A percentile compares a stretch with the other conserved stretches of the same genome.
phyloP scores from a whole-genome alignment of 2,329 filamentous ascomycete species.

The Phyllosticta citriasiana region DNA sequence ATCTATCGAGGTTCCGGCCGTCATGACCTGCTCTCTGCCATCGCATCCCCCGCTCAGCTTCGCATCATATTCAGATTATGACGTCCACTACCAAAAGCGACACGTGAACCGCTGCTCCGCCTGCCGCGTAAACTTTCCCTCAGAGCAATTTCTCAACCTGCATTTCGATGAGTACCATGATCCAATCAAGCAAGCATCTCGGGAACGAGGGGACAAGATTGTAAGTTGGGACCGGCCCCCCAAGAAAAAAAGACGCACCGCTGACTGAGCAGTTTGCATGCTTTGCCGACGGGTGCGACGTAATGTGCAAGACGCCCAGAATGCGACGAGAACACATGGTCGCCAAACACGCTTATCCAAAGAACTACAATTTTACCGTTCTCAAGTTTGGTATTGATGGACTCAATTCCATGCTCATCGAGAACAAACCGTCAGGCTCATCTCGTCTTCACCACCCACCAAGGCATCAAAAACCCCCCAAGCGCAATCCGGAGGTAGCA shows the following conservation, averaged over 20 bases:
- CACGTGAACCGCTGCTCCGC: conserved; percentile 80
- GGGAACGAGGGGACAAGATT: conserved; percentile 76
- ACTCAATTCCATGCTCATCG: conserved; percentile 61
- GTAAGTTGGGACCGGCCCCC: conserved; percentile 40
- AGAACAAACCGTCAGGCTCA: not conserved
- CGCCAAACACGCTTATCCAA: conserved; percentile 72
- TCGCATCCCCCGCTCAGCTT: conserved; percentile 70
- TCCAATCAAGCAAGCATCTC: conserved; percentile 59
- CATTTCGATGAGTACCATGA: conserved; percentile 93
- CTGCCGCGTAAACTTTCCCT: conserved; percentile 82
- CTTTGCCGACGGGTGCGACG: conserved; percentile 80
- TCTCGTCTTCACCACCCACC: not conserved
- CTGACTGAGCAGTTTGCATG: conserved; percentile 58
- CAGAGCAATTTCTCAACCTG: conserved; percentile 64
- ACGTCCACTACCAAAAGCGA: conserved; percentile 70
- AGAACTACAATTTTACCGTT: conserved; percentile 41
- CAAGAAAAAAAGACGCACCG: not conserved
- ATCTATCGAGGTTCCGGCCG: conserved; percentile 20
- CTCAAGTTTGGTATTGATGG: conserved; percentile 86
- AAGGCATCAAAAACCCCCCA: not conserved
- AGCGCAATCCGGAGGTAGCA: not conserved
- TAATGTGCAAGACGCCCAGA: conserved; percentile 70
- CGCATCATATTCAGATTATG: conserved; percentile 67
- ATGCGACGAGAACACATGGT: conserved; percentile 84
- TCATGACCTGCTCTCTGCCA: conserved; percentile 74